Percentiles rank a stretch among this genome's conserved stretches.
These are phyloP conservation scores for Naematelia encephala DNA, from an alignment of 768 basidiomycete genomes.

Conservation along the genomic window DNA sequence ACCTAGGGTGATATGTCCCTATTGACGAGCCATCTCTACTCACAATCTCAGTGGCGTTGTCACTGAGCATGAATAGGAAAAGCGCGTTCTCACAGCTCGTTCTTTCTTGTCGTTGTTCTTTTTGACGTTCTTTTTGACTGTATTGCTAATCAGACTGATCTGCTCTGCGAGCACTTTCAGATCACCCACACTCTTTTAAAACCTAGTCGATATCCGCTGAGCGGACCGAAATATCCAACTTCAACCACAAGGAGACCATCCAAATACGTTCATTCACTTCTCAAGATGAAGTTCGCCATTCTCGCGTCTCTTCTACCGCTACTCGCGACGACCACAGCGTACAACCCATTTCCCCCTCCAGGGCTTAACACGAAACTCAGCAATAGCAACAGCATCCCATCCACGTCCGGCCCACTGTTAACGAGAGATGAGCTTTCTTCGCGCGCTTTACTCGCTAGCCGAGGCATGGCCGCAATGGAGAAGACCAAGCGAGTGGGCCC, in stretches of 20 bases:
- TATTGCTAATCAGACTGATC: neutral
- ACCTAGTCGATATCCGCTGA: neutral
- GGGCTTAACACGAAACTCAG: too few relatives aligned
- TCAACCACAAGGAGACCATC: too few relatives aligned
- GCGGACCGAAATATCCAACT: neutral
- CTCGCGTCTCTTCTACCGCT: constrained; percentile 14
- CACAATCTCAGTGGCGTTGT: neutral
- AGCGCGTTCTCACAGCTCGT: neutral
- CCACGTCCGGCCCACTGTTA: neutral
- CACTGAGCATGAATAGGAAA: neutral
- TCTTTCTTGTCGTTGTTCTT: neutral
- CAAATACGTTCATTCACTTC: neutral
- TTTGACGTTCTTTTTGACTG: neutral
- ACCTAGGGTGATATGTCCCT: neutral
- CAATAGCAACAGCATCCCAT: neutral
- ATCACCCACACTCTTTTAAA: neutral
- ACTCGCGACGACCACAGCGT: constrained; percentile 13
- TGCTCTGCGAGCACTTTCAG: neutral
- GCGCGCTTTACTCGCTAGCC: neutral
- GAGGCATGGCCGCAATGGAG: neutral
- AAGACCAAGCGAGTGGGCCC: neutral
- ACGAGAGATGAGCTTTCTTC: neutral
- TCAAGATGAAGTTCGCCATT: constrained; percentile 7
- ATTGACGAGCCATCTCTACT: constrained; percentile 4
- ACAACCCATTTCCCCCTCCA: constrained; percentile 20